Percentiles rank a stretch among this genome's conserved stretches.
Evolutionary conservation across 2,329 filamentous ascomycete species (phyloP).

Genomic region (Penicillium sp.): DNA sequence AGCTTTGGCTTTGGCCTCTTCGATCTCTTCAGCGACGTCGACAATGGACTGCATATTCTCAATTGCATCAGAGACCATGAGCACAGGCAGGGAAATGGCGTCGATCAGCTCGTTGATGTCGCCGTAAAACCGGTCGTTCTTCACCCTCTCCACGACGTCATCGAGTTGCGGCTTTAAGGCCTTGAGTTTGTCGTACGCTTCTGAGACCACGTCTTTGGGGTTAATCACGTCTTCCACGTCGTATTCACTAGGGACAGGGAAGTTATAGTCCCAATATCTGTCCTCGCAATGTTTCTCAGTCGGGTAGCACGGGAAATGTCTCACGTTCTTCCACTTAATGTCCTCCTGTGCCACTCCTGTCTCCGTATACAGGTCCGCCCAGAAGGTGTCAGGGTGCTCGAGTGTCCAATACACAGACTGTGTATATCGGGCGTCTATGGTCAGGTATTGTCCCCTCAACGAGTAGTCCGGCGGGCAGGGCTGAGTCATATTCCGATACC

Average conservation of each 20-base stretch:
- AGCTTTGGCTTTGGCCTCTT: slow-evolving; percentile 31
- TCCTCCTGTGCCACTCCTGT: slow-evolving; percentile 5
- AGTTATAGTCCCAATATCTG: slow-evolving; percentile 9
- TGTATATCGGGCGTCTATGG: not conserved
- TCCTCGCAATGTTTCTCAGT: slow-evolving; percentile 1
- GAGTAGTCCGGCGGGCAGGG: slow-evolving; percentile 4
- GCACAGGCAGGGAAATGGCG: slow-evolving; percentile 9
- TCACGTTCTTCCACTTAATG: not conserved
- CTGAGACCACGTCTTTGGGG: slow-evolving; percentile 5
- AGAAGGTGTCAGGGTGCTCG: slow-evolving; percentile 1
- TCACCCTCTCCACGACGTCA: not conserved
- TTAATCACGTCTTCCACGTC: slow-evolving; percentile 3
- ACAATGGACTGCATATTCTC: slow-evolving; percentile 29
- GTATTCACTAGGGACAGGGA: not conserved
- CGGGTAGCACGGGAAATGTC: not conserved
- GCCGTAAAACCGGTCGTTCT: not conserved
- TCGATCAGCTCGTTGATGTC: not conserved
- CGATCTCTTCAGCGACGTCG: slow-evolving; percentile 30
- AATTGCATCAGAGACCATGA: slow-evolving; percentile 4
- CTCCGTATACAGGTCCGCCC: slow-evolving; percentile 5
- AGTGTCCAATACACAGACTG: slow-evolving; percentile 13
- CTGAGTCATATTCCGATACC: not conserved
- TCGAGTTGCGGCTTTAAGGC: not conserved
- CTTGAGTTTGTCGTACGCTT: not conserved
- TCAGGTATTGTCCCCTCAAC: not conserved